Base-by-base conservation (phyloP, 306 rosid genomes). In the Neltuma alba region DNA sequence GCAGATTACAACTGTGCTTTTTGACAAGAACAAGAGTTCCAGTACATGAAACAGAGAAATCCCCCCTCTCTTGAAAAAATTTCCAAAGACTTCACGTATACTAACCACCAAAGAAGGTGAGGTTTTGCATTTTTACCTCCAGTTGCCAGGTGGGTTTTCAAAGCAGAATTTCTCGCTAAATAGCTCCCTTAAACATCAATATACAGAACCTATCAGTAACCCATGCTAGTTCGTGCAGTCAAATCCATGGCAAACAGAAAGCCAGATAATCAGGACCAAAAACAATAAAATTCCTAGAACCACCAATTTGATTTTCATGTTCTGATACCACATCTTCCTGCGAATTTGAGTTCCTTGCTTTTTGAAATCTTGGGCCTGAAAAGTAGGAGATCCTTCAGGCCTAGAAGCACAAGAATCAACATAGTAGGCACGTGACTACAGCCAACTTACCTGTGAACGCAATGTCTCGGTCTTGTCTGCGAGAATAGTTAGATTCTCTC, bases 301-400 rank as follows among this genome's bases (percentile, higher is more conserved):
- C 66, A 90, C 89, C 85, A 96, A 74, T 84, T 93, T 96, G 78
- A 91, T 87, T 87, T 96, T 96, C 98, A 96, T 96, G 86, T 96
- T 96, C 74, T 96, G 98, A 78, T 90, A 96, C 99, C 99, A 96
- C 96, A 96, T 88, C 83, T 93, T 93, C 85, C 91, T 86, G 63
- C 90, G 89, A 50, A 96, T 36, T 40, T 96, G 91, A 36, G 94
- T 90, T 80, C 97, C 98, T 16, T 82, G 77, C 27, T 61, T 85
- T 87, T 85, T 91, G 85, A 80, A 93, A 11, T 84, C 85, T 76
- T 88, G 93, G 9, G 99, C 98, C 99, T 92, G 90, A 83, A 92
- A 83, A 71, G 72, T 54, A 52, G 42, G 57, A 68, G 58, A 80
- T 44, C 67, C 60, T 68, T 87, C 79, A 72, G 88, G 16, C 33